phyloP scores from a whole-genome alignment of 768 basidiomycete genomes.

The Mycena filopes region DNA sequence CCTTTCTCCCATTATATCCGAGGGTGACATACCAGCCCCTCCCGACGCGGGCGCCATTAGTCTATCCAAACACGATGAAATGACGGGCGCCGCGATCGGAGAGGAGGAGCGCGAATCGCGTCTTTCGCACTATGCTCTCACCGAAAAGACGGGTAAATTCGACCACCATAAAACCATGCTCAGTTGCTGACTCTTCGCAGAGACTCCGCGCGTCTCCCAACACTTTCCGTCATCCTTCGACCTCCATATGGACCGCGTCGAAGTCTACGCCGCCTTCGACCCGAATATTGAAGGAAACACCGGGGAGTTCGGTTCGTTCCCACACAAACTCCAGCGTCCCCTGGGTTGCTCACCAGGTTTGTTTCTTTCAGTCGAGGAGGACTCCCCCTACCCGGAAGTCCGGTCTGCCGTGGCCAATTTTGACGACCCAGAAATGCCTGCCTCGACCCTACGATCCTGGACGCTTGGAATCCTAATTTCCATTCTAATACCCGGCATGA shows the following conservation, averaged over 20 bases:
- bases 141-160: conserved; percentile 12
- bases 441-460: conserved; percentile 69
- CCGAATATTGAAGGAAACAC: conserved; percentile 45
- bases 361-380: conserved; percentile 55
- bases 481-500: conserved; percentile 74
- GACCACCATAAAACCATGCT: not conserved
- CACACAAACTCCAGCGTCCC: not conserved
- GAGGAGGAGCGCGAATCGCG: conserved; percentile 18
- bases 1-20: conserved; percentile 19
- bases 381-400: conserved; percentile 89
- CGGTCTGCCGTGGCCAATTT: conserved; percentile 80
- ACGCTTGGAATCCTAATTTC: conserved; percentile 66
- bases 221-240: conserved; percentile 18
- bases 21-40: conserved; percentile 16
- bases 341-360: not conserved
- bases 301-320: conserved; percentile 38
- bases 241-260: conserved; percentile 21
- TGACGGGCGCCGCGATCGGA: conserved; percentile 21
- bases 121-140: conserved; percentile 7
- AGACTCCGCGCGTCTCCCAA: conserved; percentile 31
- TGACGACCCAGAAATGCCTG: conserved; percentile 75
- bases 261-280: conserved; percentile 46
- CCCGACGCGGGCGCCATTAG: conserved; percentile 25
- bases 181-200: not conserved
- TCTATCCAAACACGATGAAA: conserved; percentile 19